Evolutionary conservation across 1,139 yeast genomes (phyloP), one percentile per base, ranked within the genome.

Genomic region (Diutina siamensis): DNA sequence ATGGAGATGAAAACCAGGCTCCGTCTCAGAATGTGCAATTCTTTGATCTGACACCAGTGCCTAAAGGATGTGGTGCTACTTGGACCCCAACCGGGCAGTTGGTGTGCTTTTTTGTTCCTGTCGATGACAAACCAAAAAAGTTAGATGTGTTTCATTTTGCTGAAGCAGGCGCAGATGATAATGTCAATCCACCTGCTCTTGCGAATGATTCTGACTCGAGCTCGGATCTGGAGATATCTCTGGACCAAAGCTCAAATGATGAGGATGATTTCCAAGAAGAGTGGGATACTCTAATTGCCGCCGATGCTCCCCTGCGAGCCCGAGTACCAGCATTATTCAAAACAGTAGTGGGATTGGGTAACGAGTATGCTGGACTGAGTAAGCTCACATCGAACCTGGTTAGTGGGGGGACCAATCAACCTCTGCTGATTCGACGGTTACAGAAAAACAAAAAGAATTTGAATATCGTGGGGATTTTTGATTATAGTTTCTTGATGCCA

Each of bases 61-160:
- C 97, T 0, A 87, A 85, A 57, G 94, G 92, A 3, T 88, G 96
- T 65, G 96, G 97, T 9, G 96, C 95, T 0, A 68, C 78, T 0
- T 88, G 97, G 96, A 72, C 94, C 0, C 74, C 78, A 15, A 74
- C 78, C 2, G 97, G 97, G 0, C 78, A 77, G 50, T 66, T 88
- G 47, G 82, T 88, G 1, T 85, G 95, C 57, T 88, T 89, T 55
- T 87, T 86, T 61, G 74, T 80, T 13, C 35, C 42, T 2, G 27
- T 27, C 3, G 44, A 21, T 9, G 25, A n/a, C 15, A 21, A 19
- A 7, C 27, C 44, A 9, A 19, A 41, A 28, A 15, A 41, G 12
- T 9, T 28, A 9, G 64, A 62, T 48, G 59, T 64, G 9, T 65
- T 67, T 49, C 65, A 65, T 46, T 67, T 68, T 47, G 63, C 71